Base-by-base conservation (phyloP, 1,139 yeast genomes). In the Pichia sp. region DNA sequence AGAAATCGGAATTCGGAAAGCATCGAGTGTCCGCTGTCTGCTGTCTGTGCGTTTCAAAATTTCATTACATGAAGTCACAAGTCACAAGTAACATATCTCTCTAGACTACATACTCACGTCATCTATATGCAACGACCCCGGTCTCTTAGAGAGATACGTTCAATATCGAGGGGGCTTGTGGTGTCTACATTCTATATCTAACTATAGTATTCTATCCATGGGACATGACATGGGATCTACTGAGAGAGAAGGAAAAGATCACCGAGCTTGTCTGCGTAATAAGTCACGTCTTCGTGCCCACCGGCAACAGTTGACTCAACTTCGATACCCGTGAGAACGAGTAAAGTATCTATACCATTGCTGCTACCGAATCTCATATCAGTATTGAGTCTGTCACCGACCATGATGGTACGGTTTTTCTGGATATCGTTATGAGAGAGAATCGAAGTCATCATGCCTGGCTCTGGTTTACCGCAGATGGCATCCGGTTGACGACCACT, bases 341-440 rank as follows among this genome's bases (percentile, higher is more conserved):
- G 67, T 42, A 93, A 61, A 1, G 97, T 88, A 45, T 69, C 76
- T 33, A 93, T 68, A 1, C 93, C 93, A 33, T 96, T 95, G 41
- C 78, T 79, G 40, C 74, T 68, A 29, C 98, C 98, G 59, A 91
- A 91, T 52, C 72, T 74, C 77, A 91, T 91, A 52, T 91, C 99
- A 1, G 99, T 91, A 56, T 91, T 88, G 42, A 91, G 67, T 45
- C 98, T 71, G 58, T 91, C 99, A 21, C 99, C 99, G 45, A 91
- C 75, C 97, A 91, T 91, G 47, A 91, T 71, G 8, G 95, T 82
- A 40, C 74, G 69, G 12, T 64, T 52, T 27, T 85, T 80, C 41
- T 76, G 74, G 27, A 74, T 63, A 17, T 60, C 56, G 51, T 76
- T 72, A 34, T 78, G 79, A 8, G 85, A 83, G 45, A 80, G 75